Base-by-base conservation (phyloP, 2,329 filamentous ascomycete genomes). In the Penicillium sp. region DNA sequence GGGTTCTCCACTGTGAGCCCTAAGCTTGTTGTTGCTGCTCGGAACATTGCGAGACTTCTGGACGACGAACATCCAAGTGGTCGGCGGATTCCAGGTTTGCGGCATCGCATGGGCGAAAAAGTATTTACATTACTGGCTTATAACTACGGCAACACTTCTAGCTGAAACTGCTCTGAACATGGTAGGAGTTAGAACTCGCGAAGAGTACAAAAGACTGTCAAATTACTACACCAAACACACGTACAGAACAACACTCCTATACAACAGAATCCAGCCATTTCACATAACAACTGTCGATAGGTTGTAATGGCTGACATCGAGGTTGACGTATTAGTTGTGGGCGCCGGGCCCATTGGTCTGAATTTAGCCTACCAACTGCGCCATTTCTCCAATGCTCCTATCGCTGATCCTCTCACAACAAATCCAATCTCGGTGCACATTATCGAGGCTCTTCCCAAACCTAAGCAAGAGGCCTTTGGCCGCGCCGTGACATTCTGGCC, bases 141-240 rank as follows among this genome's bases (percentile, higher is more conserved):
- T 38, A 6, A 38, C 26, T 30, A 30, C 33, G 14, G 33, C 33
- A 38, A 38, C 33, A 38, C 16, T 3, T 33, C 28, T 12, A 33
- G 28, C 28, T 33, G 28, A 33, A 6, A 33, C 12, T 33, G 28
- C 28, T 33, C 28, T 38, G 33, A n/a, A 38, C 33, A 38, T 38
- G 14, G 4, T 38, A 11, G 26, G 26, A 42, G 5, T 42, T 6
- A 45, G 42, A 21, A 11, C 42, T n/a, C 42, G 42, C 16, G 21
- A 45, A 21, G 21, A n/a, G 7, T 45, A 45, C 42, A 45, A 20
- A 45, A 21, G 42, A 8, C 42, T 86, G 33, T 38, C 33, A 38
- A 38, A 33, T 12, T 12, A 33, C 33, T 14, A 38, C 14, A 38
- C 33, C 33, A 38, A 38, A 14, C 33, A 38, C 33, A 38, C 11